Evolutionary conservation across 140 eudicot genomes (phyloP).

Genomic region (Oenanthe javanica): DNA sequence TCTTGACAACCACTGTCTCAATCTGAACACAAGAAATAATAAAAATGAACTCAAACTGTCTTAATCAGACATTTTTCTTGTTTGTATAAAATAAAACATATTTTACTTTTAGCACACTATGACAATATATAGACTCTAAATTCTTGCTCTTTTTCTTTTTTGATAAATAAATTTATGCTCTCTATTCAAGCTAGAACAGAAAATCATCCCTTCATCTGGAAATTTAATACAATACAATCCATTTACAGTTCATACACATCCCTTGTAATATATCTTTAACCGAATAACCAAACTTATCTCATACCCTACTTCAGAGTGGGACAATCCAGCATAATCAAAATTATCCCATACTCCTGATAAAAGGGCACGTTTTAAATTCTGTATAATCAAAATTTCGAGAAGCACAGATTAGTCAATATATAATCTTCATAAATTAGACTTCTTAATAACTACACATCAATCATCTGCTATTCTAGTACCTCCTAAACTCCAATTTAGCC

Average conservation of each 20-base stretch:
- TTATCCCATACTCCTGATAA: not conserved
- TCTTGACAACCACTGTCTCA: not conserved
- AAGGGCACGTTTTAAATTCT: not conserved
- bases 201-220: not conserved
- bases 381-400: not conserved
- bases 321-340: not conserved
- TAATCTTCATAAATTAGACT: not conserved
- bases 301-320: not conserved
- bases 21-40: not conserved
- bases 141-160: not conserved
- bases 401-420: not conserved
- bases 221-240: not conserved
- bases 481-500: not conserved
- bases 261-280: not conserved
- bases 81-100: not conserved
- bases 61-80: not conserved
- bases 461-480: not conserved
- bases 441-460: not conserved
- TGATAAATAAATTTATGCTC: too few relatives aligned
- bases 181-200: not conserved
- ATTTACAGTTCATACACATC: not conserved
- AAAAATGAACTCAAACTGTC: not conserved
- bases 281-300: not conserved
- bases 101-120: not conserved
- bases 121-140: not conserved